A percentile compares a stretch with the other conserved stretches of the same genome.
These are phyloP conservation scores for Aspergillus biplanus DNA, from an alignment of 495 filamentous ascomycete species.

Conservation along the genomic window DNA sequence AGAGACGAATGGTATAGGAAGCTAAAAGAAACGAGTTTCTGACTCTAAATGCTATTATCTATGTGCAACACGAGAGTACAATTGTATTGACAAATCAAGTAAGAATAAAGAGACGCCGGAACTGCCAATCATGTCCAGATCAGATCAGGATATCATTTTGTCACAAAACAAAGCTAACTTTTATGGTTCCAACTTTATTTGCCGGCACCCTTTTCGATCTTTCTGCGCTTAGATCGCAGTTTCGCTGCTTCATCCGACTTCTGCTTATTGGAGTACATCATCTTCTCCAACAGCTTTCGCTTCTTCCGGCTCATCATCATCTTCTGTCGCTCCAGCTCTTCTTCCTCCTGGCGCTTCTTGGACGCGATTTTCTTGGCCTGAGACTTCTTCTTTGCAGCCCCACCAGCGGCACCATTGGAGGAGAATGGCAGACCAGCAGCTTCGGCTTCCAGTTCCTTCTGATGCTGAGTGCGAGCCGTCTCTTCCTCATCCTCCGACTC, in stretches of 20 bases:
- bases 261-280: conserved; percentile 86
- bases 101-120: conserved; percentile 25
- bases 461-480: conserved; percentile 61
- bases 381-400: conserved; percentile 58
- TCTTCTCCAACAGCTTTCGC: conserved; percentile 87
- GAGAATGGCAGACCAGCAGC: conserved; percentile 62
- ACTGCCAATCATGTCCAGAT: conserved; percentile 23
- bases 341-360: conserved; percentile 75
- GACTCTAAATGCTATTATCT: conserved; percentile 4
- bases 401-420: conserved; percentile 36
- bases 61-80: conserved; percentile 8
- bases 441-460: conserved; percentile 92
- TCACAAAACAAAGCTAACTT: conserved; percentile 25
- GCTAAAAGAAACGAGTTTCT: neutral
- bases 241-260: conserved; percentile 74
- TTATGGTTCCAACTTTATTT: conserved; percentile 33
- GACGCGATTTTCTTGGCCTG: conserved; percentile 68
- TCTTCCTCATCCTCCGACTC: conserved; percentile 60
- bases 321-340: conserved; percentile 83
- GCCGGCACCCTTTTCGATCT: conserved; percentile 69
- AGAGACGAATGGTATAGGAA: neutral
- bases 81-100: conserved; percentile 12
- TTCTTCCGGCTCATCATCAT: conserved; percentile 94
- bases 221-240: conserved; percentile 84
- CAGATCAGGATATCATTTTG: conserved; percentile 32